Percentiles rank a stretch among this genome's conserved stretches.
These are phyloP conservation scores for Pisolithus marmoratus DNA, from an alignment of 768 basidiomycete genomes.

Conservation along the genomic window DNA sequence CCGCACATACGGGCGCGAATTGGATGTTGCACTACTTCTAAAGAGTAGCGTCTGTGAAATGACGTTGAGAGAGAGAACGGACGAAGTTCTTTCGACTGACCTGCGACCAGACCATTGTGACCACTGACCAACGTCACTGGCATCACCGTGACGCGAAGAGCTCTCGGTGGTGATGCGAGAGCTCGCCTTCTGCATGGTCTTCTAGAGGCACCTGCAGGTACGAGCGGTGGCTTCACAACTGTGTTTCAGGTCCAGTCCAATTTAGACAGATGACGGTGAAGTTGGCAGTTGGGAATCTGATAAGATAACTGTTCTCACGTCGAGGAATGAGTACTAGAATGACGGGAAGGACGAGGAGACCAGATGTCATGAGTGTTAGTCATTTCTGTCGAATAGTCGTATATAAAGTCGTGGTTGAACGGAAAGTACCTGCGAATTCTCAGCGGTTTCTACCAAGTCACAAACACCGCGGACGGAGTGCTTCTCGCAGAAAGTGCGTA, in stretches of 20 bases:
- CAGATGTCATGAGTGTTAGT: conserved; percentile 7
- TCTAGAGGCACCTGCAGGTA: not conserved
- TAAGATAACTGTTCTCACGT: conserved; percentile 30
- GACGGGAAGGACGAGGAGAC: conserved; percentile 5
- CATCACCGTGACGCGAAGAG: conserved; percentile 16
- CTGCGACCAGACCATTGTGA: conserved; percentile 63
- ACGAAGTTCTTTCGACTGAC: conserved; percentile 33
- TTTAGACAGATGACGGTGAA: conserved; percentile 9
- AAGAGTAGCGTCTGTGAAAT: conserved; percentile 61
- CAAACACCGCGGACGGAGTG: conserved; percentile 5
- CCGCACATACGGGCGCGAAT: conserved; percentile 92
- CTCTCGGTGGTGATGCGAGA: conserved; percentile 29
- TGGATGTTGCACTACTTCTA: conserved; percentile 85
- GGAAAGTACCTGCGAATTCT: conserved; percentile 8
- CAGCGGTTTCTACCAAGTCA: conserved; percentile 4
- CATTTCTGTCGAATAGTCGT: conserved; percentile 2
- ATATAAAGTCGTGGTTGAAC: conserved; percentile 4
- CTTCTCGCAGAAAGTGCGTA: not conserved
- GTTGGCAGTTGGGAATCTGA: conserved; percentile 22
- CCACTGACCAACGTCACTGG: conserved; percentile 55
- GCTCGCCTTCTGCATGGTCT: conserved; percentile 67
- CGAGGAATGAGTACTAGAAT: conserved; percentile 4
- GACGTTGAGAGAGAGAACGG: conserved; percentile 6
- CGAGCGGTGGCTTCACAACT: not conserved
- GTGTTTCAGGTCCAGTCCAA: not conserved